These are phyloP conservation scores for Quercus phellos DNA, from an alignment of 331 rosid genomes.

Conservation along the genomic window DNA sequence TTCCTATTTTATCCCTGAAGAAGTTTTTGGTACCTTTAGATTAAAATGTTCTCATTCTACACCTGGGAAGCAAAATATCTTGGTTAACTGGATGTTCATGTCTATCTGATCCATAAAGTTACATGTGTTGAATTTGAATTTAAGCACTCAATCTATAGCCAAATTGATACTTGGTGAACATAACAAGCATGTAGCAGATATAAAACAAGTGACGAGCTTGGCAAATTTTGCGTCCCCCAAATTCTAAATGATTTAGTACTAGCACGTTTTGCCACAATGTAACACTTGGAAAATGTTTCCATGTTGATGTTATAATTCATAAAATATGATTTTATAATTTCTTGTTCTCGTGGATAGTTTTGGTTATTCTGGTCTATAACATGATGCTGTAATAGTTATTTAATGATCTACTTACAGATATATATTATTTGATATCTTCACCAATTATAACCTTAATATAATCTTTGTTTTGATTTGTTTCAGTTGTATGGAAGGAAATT, in stretches of 20 bases:
- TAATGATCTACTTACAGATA: constrained; percentile 2
- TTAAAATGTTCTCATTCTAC: too few species aligned
- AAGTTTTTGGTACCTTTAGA: too few species aligned
- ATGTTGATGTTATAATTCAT: not conserved
- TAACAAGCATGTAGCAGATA: too few species aligned
- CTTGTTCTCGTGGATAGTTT: not conserved
- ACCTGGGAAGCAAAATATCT: too few species aligned
- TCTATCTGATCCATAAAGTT: too few species aligned
- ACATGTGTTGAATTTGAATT: not conserved
- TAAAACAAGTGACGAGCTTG: not conserved
- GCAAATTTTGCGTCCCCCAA: not conserved
- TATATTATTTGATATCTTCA: not conserved
- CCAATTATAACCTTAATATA: constrained; percentile 7
- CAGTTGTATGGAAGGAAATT: constrained; percentile 86
- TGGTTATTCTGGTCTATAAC: not conserved
- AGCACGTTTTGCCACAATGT: not conserved
- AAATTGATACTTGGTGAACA: too few species aligned
- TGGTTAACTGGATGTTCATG: too few species aligned
- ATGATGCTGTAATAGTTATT: constrained; percentile 2
- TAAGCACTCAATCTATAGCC: not conserved
- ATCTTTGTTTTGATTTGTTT: constrained; percentile 24
- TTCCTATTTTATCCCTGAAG: too few species aligned
- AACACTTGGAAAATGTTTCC: not conserved
- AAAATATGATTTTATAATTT: not conserved
- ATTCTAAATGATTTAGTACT: not conserved